Evolutionary conservation across 805 yeast genomes (phyloP).

Genomic region (Cyberlindnera mississippiensis): DNA sequence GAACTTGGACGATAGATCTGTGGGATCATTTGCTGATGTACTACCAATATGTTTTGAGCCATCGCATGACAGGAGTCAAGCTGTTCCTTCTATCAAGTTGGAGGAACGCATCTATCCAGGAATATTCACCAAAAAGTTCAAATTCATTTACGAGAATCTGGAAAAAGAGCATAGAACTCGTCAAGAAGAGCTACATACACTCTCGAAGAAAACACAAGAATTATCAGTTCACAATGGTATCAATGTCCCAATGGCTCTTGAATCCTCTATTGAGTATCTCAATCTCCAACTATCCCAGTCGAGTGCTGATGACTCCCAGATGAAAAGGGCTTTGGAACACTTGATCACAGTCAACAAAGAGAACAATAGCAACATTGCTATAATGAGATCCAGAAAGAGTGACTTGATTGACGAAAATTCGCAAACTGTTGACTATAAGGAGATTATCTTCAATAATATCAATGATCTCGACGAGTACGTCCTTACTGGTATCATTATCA

Average conservation of each 20-base stretch:
- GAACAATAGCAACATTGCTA: neutral
- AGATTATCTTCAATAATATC: constrained; percentile 23
- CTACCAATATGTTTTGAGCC: neutral
- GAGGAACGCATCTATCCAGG: neutral
- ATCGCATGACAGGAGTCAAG: neutral
- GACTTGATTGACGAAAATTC: too few species aligned
- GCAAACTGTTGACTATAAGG: constrained; percentile 23
- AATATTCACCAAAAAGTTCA: neutral
- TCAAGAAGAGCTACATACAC: neutral
- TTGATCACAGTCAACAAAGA: neutral
- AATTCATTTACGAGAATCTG: neutral
- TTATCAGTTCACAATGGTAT: constrained; percentile 33
- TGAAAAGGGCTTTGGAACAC: constrained; percentile 3
- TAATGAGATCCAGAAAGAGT: neutral
- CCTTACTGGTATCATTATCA: constrained; percentile 35
- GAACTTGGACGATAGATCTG: neutral
- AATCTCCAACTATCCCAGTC: constrained; percentile 11
- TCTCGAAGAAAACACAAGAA: constrained; percentile 1
- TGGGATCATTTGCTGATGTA: neutral
- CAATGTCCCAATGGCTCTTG: constrained; percentile 25
- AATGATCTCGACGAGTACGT: constrained; percentile 34
- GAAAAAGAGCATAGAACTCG: neutral
- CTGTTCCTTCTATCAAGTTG: neutral
- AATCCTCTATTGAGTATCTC: constrained; percentile 27
- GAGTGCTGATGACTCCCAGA: constrained; percentile 14